Evolutionary conservation across 1,284 basidiomycete species (phyloP).

Genomic region (Mycosarcoma mackinlayi): DNA sequence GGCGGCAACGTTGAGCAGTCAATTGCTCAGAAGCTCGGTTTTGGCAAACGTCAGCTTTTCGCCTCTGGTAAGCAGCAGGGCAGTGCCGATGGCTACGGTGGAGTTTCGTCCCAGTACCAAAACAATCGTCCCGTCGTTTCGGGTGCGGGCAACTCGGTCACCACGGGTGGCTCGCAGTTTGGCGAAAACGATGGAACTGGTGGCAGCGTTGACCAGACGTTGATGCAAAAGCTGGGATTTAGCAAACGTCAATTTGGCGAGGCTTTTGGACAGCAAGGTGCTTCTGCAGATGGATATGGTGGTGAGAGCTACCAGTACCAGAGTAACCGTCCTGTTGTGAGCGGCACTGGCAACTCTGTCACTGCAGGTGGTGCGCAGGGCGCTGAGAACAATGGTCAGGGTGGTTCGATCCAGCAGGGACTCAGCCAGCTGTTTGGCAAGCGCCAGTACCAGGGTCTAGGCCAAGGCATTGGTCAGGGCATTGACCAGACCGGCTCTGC

Average conservation of each 20-base stretch:
- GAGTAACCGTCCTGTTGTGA: constrained; percentile 34
- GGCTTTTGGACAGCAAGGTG: constrained; percentile 21
- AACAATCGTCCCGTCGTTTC: constrained; percentile 23
- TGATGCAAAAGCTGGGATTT: constrained; percentile 23
- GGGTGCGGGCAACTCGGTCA: constrained; percentile 32
- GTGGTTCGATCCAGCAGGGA: constrained; percentile 21
- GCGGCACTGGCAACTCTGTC: constrained; percentile 27
- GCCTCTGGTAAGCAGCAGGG: constrained; percentile 25
- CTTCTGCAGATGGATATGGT: constrained; percentile 24
- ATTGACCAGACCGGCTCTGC: constrained; percentile 30
- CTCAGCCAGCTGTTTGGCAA: constrained; percentile 28
- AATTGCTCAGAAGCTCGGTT: constrained; percentile 26
- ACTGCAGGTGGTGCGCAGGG: constrained; percentile 29
- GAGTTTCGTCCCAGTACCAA: constrained; percentile 19
- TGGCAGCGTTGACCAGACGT: constrained; percentile 14
- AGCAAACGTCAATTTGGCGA: constrained; percentile 25
- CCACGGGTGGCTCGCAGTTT: constrained; percentile 24
- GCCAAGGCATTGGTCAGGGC: constrained; percentile 36
- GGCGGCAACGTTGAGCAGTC: constrained; percentile 16
- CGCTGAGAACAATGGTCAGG: constrained; percentile 34
- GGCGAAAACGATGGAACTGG: constrained; percentile 29
- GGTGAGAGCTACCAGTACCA: constrained; percentile 24
- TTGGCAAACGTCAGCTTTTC: constrained; percentile 28
- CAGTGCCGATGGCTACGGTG: constrained; percentile 24
- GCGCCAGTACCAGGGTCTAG: constrained; percentile 33